Evolutionary conservation across 768 basidiomycete species (phyloP).

Genomic region (Hygrophoropsis aurantiaca): DNA sequence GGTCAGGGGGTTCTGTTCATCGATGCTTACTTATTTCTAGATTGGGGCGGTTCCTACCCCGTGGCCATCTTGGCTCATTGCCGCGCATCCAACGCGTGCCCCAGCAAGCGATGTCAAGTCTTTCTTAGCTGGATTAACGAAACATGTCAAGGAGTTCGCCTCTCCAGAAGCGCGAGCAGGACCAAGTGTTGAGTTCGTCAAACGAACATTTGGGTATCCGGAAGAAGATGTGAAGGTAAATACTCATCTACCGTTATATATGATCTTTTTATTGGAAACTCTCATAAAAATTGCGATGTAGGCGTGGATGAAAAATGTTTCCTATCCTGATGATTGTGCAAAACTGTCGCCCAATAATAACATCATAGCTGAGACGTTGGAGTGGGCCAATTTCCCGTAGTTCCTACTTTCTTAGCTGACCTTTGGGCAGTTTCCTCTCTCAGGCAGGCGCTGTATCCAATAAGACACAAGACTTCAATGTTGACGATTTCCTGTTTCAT

Average conservation of each 20-base stretch:
- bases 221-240: constrained; percentile 76
- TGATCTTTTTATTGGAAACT: neutral
- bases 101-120: constrained; percentile 43
- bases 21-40: constrained; percentile 33
- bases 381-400: constrained; percentile 41
- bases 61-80: constrained; percentile 97
- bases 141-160: constrained; percentile 67
- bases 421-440: constrained; percentile 56
- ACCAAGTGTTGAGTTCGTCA: constrained; percentile 73
- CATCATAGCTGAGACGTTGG: constrained; percentile 69
- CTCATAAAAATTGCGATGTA: constrained; percentile 20
- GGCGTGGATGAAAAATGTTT: constrained; percentile 84
- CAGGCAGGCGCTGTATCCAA: constrained; percentile 69
- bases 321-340: constrained; percentile 67
- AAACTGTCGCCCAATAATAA: constrained; percentile 56
- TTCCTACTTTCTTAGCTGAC: neutral
- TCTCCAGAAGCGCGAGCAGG: constrained; percentile 54
- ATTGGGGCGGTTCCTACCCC: constrained; percentile 88
- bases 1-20: neutral
- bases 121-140: constrained; percentile 67
- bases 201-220: constrained; percentile 75
- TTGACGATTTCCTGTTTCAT: constrained; percentile 59
- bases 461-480: constrained; percentile 53
- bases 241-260: neutral
- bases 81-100: constrained; percentile 73